Conservation (phyloP, 2,329 filamentous ascomycete genomes). For the Fusarium anthophilum region DNA sequence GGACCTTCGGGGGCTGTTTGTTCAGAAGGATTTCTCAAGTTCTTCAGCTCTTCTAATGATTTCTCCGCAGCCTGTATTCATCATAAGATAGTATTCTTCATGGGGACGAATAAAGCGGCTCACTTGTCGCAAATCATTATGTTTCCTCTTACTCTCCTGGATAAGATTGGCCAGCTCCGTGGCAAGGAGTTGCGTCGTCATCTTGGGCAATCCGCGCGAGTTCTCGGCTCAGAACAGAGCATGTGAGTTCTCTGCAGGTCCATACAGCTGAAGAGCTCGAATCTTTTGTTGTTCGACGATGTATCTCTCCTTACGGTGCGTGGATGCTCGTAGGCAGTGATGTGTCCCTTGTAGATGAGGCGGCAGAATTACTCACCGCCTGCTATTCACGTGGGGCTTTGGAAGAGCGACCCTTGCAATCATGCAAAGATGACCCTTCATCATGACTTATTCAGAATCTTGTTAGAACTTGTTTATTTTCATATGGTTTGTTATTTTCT, state of each 20-base stretch:
- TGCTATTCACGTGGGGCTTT: constrained; percentile 37
- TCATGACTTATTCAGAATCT: constrained; percentile 4
- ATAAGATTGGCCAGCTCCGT: constrained; percentile 90
- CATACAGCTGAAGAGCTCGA: constrained; percentile 40
- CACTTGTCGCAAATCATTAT: constrained; percentile 87
- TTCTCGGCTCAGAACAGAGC: constrained; percentile 39
- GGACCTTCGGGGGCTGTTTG: constrained; percentile 52
- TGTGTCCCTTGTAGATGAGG: constrained; percentile 45
- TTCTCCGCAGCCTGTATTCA: constrained; percentile 82
- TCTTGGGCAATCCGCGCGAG: constrained; percentile 56
- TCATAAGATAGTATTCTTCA: neutral
- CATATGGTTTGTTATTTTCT: neutral
- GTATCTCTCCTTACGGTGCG: constrained; percentile 22
- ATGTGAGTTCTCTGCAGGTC: constrained; percentile 31
- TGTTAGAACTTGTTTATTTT: neutral
- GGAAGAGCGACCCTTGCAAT: constrained; percentile 1
- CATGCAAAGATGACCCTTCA: neutral
- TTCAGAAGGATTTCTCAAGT: constrained; percentile 47
- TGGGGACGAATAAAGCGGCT: constrained; percentile 38
- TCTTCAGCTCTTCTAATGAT: constrained; percentile 87
- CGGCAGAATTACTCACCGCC: constrained; percentile 45
- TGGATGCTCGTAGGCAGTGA: constrained; percentile 39
- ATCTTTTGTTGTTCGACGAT: constrained; percentile 26
- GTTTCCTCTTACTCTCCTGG: constrained; percentile 95
- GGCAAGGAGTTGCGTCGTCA: constrained; percentile 91